phyloP scores from a whole-genome alignment of 2,329 filamentous ascomycete genomes.

The Penicillium nordicum region DNA sequence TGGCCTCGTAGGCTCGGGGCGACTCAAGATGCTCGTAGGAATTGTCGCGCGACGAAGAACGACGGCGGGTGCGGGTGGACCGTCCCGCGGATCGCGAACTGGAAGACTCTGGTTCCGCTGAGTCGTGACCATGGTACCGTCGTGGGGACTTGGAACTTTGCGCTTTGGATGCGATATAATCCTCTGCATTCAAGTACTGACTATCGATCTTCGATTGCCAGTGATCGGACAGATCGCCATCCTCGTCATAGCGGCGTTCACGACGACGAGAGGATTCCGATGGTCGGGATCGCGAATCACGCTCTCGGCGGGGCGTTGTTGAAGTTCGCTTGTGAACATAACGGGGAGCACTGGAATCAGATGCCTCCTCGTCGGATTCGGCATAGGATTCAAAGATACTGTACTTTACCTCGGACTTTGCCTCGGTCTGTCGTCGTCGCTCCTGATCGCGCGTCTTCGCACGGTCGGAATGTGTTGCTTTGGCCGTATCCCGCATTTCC shows the following conservation, averaged over 20 bases:
- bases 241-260: slow-evolving; percentile 25
- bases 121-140: slow-evolving; percentile 29
- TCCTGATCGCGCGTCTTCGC: slow-evolving; percentile 44
- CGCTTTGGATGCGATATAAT: slow-evolving; percentile 40
- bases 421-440: slow-evolving; percentile 39
- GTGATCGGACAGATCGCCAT: slow-evolving; percentile 25
- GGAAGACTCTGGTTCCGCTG: slow-evolving; percentile 31
- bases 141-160: slow-evolving; percentile 35
- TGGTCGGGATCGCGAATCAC: slow-evolving; percentile 20
- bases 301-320: slow-evolving; percentile 19
- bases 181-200: slow-evolving; percentile 30
- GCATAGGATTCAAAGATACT: slow-evolving; percentile 25
- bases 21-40: slow-evolving; percentile 33
- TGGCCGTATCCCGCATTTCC: slow-evolving; percentile 33
- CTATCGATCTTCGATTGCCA: slow-evolving; percentile 35
- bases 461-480: slow-evolving; percentile 32
- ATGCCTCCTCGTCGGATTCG: slow-evolving; percentile 32
- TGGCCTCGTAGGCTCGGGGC: slow-evolving; percentile 22
- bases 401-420: slow-evolving; percentile 33
- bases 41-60: slow-evolving; percentile 30
- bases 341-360: slow-evolving; percentile 30
- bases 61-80: slow-evolving; percentile 28
- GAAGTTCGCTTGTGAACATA: slow-evolving; percentile 21
- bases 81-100: slow-evolving; percentile 29
- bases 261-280: slow-evolving; percentile 23